Base-by-base conservation (phyloP, 805 yeast species). In the Hermanozyma aechmeae region DNA sequence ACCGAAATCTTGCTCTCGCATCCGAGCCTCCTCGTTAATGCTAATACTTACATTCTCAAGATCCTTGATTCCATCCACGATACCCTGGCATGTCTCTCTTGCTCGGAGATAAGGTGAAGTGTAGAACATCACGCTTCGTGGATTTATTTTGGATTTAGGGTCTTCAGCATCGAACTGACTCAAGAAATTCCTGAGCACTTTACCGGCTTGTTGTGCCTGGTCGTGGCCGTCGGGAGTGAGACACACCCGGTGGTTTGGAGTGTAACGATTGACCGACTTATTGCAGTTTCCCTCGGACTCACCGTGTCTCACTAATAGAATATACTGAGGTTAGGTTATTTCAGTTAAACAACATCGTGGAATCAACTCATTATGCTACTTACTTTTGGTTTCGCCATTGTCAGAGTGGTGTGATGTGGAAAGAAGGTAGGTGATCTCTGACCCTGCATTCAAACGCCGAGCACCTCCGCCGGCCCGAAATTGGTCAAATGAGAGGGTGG, bases 1-100 rank as follows among this genome's bases (percentile, higher is more conserved):
- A 13, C 96, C 96, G 48, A 87, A 87, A 52, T 87, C 96, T 53
- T 87, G 96, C 49, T 87, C 96, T 38, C 96, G 65, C 72, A 87
- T 73, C 31, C 96, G 59, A 9, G 96, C 95, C 48, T 87, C 96
- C 51, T 87, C 96, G 40, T 74, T 68, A 3, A 80, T 71, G 22
- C 68, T 62, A 42, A 73, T 78, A 4, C 44, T 41, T 2, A 61
- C 55, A 2, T 51, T 61, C 4, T 62, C 58, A 7, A 76, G 41
- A 48, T 56, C 46, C 56, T 58, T 57, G 37, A 75, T 65, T 2
- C 78, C 79, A 21, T 71, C 66, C 2, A 80, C 48, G 6, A 87
- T 68, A 14, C 79, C 79, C 29, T 79, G 70, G 20, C 92, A 66
- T 1, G 96, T 87, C 50, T 87, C 85, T 27, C 95, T 63, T 1